Evolutionary conservation across 805 yeast genomes (phyloP).

Genomic region (Cyberlindnera petersonii): DNA sequence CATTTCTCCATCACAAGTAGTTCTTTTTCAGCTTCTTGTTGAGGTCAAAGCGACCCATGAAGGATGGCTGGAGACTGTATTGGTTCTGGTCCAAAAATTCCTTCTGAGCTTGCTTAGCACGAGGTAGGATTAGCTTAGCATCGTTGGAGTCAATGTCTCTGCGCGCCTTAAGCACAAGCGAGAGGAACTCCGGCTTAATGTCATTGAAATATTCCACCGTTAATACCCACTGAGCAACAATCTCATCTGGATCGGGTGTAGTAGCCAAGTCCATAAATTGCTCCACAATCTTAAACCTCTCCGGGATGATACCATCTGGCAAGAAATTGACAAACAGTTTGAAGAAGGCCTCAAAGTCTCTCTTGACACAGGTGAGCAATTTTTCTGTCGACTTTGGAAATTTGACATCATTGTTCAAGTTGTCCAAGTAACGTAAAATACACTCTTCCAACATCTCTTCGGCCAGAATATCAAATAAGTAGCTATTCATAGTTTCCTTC

Average conservation of each 20-base stretch:
- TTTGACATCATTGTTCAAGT: constrained; percentile 40
- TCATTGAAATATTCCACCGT: constrained; percentile 68
- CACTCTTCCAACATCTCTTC: constrained; percentile 52
- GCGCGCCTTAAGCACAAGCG: constrained; percentile 51
- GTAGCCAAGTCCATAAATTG: constrained; percentile 53
- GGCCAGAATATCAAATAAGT: constrained; percentile 48
- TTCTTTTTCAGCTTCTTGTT: constrained; percentile 14
- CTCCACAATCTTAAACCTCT: constrained; percentile 57
- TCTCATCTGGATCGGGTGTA: constrained; percentile 41
- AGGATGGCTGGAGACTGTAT: constrained; percentile 10
- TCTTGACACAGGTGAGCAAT: constrained; percentile 48
- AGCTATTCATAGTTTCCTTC: constrained; percentile 46
- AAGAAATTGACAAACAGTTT: constrained; percentile 46
- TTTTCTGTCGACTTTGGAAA: constrained; percentile 39
- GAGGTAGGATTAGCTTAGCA: constrained; percentile 15
- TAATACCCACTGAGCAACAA: constrained; percentile 55
- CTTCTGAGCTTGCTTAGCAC: constrained; percentile 12
- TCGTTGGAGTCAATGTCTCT: constrained; percentile 31
- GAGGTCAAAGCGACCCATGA: constrained; percentile 17
- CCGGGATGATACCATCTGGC: constrained; percentile 40
- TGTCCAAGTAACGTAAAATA: constrained; percentile 45
- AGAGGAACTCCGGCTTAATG: constrained; percentile 68
- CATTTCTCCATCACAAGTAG: constrained; percentile 6
- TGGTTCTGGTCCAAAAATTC: constrained; percentile 9
- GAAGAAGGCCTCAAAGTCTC: constrained; percentile 57